phyloP scores from a whole-genome alignment of 2,329 filamentous ascomycete species.

The Penicillium sp. region DNA sequence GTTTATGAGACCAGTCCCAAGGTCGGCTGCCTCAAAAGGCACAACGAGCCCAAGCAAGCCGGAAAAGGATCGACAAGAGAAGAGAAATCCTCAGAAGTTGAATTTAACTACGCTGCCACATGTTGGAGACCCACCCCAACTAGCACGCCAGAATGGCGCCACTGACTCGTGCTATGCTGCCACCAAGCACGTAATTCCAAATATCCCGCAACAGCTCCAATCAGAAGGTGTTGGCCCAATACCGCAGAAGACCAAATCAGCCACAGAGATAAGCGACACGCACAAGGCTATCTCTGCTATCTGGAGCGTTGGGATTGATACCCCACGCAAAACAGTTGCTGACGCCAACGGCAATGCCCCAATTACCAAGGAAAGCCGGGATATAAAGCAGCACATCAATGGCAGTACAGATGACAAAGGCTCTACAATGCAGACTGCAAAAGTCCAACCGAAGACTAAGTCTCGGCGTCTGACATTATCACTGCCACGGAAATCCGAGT shows the following conservation, averaged over 20 bases:
- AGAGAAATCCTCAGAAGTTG: not conserved
- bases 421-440: not conserved
- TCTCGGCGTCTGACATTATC: not conserved
- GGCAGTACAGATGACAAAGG: slow-evolving; percentile 5
- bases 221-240: not conserved
- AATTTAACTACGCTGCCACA: not conserved
- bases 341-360: not conserved
- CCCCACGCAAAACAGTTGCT: not conserved
- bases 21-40: not conserved
- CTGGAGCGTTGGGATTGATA: not conserved
- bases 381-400: not conserved
- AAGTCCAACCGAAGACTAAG: not conserved
- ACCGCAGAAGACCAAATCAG: not conserved
- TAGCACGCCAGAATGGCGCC: not conserved
- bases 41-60: not conserved
- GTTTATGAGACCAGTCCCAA: not conserved
- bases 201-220: not conserved
- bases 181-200: slow-evolving; percentile 13
- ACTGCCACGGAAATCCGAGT: not conserved
- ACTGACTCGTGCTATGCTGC: not conserved
- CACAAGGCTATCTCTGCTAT: not conserved
- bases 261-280: not conserved
- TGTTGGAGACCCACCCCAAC: slow-evolving; percentile 1
- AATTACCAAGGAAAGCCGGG: not conserved
- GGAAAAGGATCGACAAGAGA: not conserved